Evolutionary conservation across 495 filamentous ascomycete genomes (phyloP).

Genomic region (Lindgomyces ingoldianus): DNA sequence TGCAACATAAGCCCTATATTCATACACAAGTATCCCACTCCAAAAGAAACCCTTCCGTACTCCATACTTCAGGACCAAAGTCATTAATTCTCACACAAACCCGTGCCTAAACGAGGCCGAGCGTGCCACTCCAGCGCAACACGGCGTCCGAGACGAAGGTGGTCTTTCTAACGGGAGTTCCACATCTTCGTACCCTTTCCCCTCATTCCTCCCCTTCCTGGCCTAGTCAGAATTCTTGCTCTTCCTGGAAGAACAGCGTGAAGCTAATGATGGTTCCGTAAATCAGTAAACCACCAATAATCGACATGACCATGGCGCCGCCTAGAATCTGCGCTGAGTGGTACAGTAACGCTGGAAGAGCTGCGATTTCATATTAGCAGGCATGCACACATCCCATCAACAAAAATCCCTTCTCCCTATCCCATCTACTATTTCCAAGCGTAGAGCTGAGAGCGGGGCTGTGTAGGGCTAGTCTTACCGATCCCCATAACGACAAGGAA

Average conservation of each 20-base stretch:
- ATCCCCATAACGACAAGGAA: conserved; percentile 98
- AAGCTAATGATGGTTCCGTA: conserved; percentile 98
- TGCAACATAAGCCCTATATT: not conserved
- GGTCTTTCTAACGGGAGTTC: too few species aligned
- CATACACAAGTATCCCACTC: not conserved
- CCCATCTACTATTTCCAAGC: not conserved
- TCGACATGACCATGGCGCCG: conserved; percentile 94
- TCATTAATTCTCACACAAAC: not conserved
- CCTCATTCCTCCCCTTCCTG: not conserved
- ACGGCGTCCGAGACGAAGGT: not conserved
- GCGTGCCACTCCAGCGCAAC: not conserved
- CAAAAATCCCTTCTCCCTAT: not conserved
- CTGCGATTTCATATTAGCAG: conserved; percentile 50
- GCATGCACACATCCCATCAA: not conserved
- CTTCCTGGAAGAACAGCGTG: conserved; percentile 95
- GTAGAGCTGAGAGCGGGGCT: too few species aligned
- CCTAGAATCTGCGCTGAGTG: conserved; percentile 77
- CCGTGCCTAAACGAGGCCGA: not conserved
- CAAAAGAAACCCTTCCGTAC: not conserved
- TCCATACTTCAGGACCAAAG: too few species aligned
- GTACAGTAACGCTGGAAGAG: conserved; percentile 85
- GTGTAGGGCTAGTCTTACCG: too few species aligned
- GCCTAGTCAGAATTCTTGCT: conserved; percentile 70
- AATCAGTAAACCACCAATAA: conserved; percentile 87
- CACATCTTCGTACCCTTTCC: not conserved